A percentile compares a stretch with the other conserved stretches of the same genome.
Conservation (phyloP, 1,284 basidiomycete species). For the Trichosporon sp. region DNA sequence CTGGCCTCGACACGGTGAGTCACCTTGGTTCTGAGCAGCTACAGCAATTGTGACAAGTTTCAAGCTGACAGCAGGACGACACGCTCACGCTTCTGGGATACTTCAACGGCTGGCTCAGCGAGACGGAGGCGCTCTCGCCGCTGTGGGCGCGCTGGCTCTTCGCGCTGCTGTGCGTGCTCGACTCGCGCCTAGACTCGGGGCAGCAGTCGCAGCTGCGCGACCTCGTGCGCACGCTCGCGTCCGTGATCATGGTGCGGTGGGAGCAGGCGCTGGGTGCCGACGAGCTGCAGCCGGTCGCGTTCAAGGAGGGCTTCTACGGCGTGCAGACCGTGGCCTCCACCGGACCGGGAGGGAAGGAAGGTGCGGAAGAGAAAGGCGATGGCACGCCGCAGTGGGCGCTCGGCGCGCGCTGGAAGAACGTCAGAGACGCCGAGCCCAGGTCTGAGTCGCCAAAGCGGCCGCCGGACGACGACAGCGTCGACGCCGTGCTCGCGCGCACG, state of each 20-base stretch:
- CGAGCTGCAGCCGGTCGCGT: slow-evolving; percentile 5
- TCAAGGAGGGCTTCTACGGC: slow-evolving; percentile 15
- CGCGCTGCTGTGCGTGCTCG: slow-evolving; percentile 66
- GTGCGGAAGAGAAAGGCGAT: background rate
- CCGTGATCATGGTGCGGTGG: slow-evolving; percentile 53
- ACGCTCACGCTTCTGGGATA: slow-evolving; percentile 26
- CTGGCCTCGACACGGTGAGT: slow-evolving; percentile 32
- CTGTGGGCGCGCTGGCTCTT: slow-evolving; percentile 80
- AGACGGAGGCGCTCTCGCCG: slow-evolving; percentile 53
- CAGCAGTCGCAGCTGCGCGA: slow-evolving; percentile 72
- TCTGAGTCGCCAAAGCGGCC: slow-evolving; percentile 12
- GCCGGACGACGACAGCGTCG: slow-evolving; percentile 20
- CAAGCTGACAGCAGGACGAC: slow-evolving; percentile 21
- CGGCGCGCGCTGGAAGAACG: slow-evolving; percentile 18
- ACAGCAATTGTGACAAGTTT: background rate
- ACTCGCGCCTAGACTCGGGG: slow-evolving; percentile 66
- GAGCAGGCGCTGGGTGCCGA: slow-evolving; percentile 4
- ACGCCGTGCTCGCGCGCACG: slow-evolving; percentile 52
- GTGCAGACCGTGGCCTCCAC: slow-evolving; percentile 14
- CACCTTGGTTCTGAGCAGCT: too few species aligned
- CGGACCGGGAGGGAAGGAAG: slow-evolving; percentile 4
- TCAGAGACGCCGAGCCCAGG: slow-evolving; percentile 8
- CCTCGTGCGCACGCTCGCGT: slow-evolving; percentile 68
- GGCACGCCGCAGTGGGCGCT: slow-evolving; percentile 8
- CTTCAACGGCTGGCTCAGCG: slow-evolving; percentile 11